phyloP scores from a whole-genome alignment of 1,139 yeast genomes.

The Candida pseudocylindracea region DNA sequence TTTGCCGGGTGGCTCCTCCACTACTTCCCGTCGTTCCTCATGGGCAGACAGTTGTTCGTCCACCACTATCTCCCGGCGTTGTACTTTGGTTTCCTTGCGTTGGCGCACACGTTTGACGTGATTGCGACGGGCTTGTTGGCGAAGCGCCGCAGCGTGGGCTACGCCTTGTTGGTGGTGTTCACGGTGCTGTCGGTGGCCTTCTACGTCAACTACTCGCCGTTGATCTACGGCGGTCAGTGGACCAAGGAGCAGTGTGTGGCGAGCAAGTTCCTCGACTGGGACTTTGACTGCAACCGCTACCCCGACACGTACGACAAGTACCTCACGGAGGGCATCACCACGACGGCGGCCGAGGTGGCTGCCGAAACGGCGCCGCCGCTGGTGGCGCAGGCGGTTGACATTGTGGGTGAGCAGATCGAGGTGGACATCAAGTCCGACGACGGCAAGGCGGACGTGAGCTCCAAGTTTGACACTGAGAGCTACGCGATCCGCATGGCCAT shows the following conservation, averaged over 20 bases:
- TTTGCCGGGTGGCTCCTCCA: conserved; percentile 71
- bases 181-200: conserved; percentile 27
- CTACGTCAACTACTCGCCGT: conserved; percentile 44
- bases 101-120: conserved; percentile 64
- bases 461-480: too few relatives aligned
- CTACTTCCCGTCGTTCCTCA: conserved; percentile 69
- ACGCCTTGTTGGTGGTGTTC: conserved; percentile 21
- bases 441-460: too few relatives aligned
- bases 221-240: conserved; percentile 73
- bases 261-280: conserved; percentile 53
- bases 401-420: too few relatives aligned
- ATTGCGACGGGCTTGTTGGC: conserved; percentile 6
- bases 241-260: conserved; percentile 41
- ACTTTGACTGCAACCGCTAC: conserved; percentile 56
- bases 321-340: conserved; percentile 1
- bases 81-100: conserved; percentile 68
- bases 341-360: conserved; percentile 1
- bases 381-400: background rate
- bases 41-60: conserved; percentile 86
- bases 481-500: too few relatives aligned
- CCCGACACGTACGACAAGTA: conserved; percentile 12
- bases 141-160: conserved; percentile 7
- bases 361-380: conserved; percentile 1
- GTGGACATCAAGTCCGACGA: too few relatives aligned
- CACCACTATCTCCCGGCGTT: conserved; percentile 87